Conservation (phyloP, 306 rosid species). For the Ceratonia siliqua region DNA sequence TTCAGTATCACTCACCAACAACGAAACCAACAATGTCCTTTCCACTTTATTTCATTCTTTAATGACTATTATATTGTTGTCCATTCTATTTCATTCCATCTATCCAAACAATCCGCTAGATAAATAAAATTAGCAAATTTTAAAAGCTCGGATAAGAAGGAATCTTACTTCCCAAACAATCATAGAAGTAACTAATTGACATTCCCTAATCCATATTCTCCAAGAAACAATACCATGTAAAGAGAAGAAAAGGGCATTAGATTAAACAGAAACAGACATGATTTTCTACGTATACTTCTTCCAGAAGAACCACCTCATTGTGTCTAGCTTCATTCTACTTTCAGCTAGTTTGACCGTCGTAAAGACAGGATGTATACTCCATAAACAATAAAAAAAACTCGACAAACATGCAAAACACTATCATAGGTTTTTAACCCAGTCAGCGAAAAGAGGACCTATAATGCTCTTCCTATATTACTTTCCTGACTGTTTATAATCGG, state of each 20-base stretch:
- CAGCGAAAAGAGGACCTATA: neutral
- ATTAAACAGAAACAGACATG: too few species aligned
- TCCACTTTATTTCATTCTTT: too few species aligned
- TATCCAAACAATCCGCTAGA: too few species aligned
- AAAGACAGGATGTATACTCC: slow-evolving; percentile 14
- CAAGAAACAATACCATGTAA: neutral
- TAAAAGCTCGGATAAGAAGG: neutral
- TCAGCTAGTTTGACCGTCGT: neutral
- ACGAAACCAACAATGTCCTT: too few species aligned
- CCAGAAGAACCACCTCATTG: neutral
- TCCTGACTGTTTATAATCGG: neutral
- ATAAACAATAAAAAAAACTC: neutral
- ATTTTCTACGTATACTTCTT: neutral
- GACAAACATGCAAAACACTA: slow-evolving; percentile 23
- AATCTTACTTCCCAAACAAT: neutral
- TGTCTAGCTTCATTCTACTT: neutral
- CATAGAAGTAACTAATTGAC: neutral
- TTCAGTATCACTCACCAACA: neutral
- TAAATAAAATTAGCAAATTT: too few species aligned
- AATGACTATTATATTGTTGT: too few species aligned
- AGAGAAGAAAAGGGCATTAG: neutral
- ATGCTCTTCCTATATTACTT: neutral
- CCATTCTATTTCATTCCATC: too few species aligned
- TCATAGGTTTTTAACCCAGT: neutral
- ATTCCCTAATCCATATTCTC: neutral